Evolutionary conservation across 2,329 filamentous ascomycete species (phyloP).

Genomic region (Paramyrothecium roridum): DNA sequence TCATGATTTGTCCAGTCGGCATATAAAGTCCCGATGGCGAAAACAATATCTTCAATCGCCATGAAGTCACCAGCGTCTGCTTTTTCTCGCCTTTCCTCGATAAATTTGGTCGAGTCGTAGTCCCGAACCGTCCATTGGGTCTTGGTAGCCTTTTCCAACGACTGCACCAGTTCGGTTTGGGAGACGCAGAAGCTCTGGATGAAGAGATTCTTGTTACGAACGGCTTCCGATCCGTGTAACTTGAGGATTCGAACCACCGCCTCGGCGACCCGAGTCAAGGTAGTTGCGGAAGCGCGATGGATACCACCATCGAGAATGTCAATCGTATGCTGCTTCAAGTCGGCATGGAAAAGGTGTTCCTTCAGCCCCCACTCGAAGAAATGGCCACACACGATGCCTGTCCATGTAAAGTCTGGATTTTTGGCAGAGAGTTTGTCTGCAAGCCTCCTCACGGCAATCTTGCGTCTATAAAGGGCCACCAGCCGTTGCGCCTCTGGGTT

Average conservation of each 20-base stretch:
- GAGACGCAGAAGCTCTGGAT: constrained; percentile 44
- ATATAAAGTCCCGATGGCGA: constrained; percentile 43
- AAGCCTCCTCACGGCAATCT: constrained; percentile 25
- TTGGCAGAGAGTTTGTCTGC: constrained; percentile 24
- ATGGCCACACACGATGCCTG: constrained; percentile 37
- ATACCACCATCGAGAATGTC: constrained; percentile 51
- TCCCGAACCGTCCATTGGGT: constrained; percentile 29
- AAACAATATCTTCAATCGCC: constrained; percentile 45
- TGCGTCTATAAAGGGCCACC: constrained; percentile 30
- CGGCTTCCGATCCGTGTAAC: constrained; percentile 29
- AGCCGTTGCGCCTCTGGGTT: constrained; percentile 28
- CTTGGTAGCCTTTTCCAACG: constrained; percentile 48
- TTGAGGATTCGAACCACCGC: constrained; percentile 47
- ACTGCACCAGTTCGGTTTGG: constrained; percentile 43
- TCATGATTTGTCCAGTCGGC: constrained; percentile 44
- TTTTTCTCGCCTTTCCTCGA: constrained; percentile 33
- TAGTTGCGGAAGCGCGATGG: constrained; percentile 43
- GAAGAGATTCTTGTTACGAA: constrained; percentile 47
- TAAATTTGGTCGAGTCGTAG: constrained; percentile 34
- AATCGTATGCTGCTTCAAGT: constrained; percentile 37
- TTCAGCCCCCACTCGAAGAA: constrained; percentile 48
- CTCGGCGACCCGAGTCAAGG: constrained; percentile 43
- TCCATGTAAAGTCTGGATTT: constrained; percentile 48
- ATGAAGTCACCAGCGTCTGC: constrained; percentile 29
- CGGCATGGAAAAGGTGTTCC: constrained; percentile 35